Evolutionary conservation across 805 yeast genomes (phyloP).

Genomic region (Lipomyces spencermartinsiae): DNA sequence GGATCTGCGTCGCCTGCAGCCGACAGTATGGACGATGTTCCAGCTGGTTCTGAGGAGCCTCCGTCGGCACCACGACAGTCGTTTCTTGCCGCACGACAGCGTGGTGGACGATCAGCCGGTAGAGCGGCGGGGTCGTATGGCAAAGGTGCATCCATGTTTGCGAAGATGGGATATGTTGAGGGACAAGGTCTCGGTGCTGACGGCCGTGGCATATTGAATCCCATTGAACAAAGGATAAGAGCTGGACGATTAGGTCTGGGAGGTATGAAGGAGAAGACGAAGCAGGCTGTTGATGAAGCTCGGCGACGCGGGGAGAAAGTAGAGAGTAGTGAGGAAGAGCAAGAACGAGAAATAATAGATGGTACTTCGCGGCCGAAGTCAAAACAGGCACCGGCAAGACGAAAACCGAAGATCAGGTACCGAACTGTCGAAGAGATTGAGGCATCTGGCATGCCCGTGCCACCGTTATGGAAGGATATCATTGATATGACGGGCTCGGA

Average conservation of each 20-base stretch:
- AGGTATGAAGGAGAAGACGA: conserved; percentile 54
- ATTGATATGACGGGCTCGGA: conserved; percentile 40
- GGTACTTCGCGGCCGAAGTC: conserved; percentile 37
- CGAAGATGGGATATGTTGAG: conserved; percentile 83
- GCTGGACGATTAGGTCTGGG: conserved; percentile 80
- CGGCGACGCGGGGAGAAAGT: conserved; percentile 33
- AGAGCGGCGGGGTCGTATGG: conserved; percentile 53
- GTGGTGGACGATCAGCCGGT: not conserved
- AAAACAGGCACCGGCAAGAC: conserved; percentile 14
- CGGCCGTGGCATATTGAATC: conserved; percentile 77
- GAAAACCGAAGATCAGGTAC: conserved; percentile 38
- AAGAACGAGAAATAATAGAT: conserved; percentile 15
- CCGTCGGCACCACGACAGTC: conserved; percentile 8
- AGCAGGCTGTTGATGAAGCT: conserved; percentile 38
- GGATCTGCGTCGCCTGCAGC: conserved; percentile 1
- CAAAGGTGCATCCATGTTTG: conserved; percentile 78
- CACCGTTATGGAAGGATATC: conserved; percentile 39
- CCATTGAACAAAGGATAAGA: conserved; percentile 72
- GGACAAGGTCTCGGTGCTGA: conserved; percentile 85
- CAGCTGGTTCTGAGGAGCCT: not conserved
- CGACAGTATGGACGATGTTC: not conserved
- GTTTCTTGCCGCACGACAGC: conserved; percentile 20
- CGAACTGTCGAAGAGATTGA: conserved; percentile 44
- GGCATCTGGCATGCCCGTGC: conserved; percentile 43
- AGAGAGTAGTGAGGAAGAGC: conserved; percentile 34